phyloP scores from a whole-genome alignment of 306 rosid genomes.

The Vicia faba region DNA sequence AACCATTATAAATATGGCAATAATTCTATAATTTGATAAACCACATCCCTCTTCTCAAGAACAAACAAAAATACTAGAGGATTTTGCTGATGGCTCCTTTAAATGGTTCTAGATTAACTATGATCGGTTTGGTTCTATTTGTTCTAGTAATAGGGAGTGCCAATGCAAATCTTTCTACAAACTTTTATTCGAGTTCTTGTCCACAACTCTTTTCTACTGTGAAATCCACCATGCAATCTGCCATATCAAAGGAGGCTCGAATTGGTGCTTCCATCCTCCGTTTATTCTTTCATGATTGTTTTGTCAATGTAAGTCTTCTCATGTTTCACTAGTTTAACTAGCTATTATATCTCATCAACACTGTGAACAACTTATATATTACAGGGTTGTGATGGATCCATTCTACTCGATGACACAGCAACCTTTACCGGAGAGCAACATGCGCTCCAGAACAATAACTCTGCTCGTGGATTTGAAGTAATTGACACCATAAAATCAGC shows the following conservation, averaged over 20 bases:
- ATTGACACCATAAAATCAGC: constrained; percentile 74
- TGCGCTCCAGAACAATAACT: constrained; percentile 71
- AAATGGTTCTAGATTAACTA: constrained; percentile 2
- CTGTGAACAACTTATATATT: not conserved
- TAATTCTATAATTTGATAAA: constrained; percentile 3
- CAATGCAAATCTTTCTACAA: constrained; percentile 69
- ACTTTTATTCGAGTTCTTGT: constrained; percentile 63
- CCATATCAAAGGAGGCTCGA: constrained; percentile 67
- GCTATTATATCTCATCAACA: too few relatives aligned
- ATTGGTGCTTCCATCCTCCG: constrained; percentile 97
- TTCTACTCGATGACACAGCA: constrained; percentile 79
- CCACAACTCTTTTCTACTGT: constrained; percentile 61
- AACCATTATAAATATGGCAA: constrained; percentile 43
- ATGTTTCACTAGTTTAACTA: too few relatives aligned
- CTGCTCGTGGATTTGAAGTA: constrained; percentile 75
- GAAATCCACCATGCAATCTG: constrained; percentile 56
- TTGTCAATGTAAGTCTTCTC: constrained; percentile 61
- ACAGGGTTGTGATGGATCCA: constrained; percentile 89
- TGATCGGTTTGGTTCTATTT: constrained; percentile 36
- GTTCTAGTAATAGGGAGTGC: constrained; percentile 44
- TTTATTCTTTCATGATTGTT: constrained; percentile 85
- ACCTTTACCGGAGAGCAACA: constrained; percentile 80
- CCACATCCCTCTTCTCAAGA: constrained; percentile 8
- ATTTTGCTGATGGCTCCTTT: not conserved
- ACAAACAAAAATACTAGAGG: not conserved